Evolutionary conservation across 495 filamentous ascomycete species (phyloP), one percentile per base, ranked within the genome.

Genomic region (Lasiosphaeria hispida): DNA sequence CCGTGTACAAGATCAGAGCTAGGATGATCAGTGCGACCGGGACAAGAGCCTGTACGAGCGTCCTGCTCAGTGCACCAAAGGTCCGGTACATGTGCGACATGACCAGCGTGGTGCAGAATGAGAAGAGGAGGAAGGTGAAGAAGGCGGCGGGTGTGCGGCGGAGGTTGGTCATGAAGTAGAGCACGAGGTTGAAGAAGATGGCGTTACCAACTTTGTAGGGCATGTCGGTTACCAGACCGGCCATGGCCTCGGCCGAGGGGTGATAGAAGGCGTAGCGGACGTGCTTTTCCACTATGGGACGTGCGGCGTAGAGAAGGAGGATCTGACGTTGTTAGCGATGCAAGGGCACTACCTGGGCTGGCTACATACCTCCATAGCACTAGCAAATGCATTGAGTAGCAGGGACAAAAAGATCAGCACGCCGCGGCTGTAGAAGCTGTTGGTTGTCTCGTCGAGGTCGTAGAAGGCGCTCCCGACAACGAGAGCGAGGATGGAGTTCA

Each of bases 1-100:
- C 89, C 15, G 87, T 90, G 66, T 92, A 96, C 4, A 92, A 85
- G 42, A 92, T 71, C 17, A 88, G 68, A 15, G 80, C 77, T 39
- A 90, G 69, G 62, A 91, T 85, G 37, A 90, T 74, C n/a, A 90
- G 75, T 0, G 86, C 82, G 4, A 86, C 77, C 0, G 86, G 87
- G 2, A 84, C 80, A 78, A 90, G 80, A 6, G 89, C 85, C 63
- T 91, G 85, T 0, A 81, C 80, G 40, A 90, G 67, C 4, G 87
- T 86, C 17, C 81, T 75, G 5, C 87, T 86, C 0, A 85, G 63
- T 0, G 87, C 77, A 0, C 82, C 89, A 45, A 92, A 87, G n/a
- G 79, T 84, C n/a, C 87, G 77, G 70, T 86, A 71, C 58, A 64
- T 56, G 47, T 52, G 49, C n/a, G 71, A 69, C 51, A 43, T 43